A percentile compares a stretch with the other conserved stretches of the same genome.
phyloP scores from a whole-genome alignment of 352 stramenopile genomes.

The Phytophthora vignae region DNA sequence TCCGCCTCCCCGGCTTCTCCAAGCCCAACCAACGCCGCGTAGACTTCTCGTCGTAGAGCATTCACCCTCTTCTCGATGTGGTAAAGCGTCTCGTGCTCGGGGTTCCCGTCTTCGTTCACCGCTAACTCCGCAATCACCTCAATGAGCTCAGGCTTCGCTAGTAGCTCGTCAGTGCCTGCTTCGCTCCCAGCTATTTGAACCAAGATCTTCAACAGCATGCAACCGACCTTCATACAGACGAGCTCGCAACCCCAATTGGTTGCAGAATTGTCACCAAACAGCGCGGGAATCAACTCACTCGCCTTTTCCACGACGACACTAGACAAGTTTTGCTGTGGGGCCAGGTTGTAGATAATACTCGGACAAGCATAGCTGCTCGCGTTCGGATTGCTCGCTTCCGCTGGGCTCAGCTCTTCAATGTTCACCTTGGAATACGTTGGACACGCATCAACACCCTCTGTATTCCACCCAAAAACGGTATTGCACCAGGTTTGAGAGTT shows the following conservation, averaged over 20 bases:
- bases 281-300: constrained; percentile 22
- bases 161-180: constrained; percentile 21
- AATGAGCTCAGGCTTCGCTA: constrained; percentile 23
- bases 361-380: background rate
- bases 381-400: constrained; percentile 13
- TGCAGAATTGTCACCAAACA: constrained; percentile 1
- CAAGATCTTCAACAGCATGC: constrained; percentile 36
- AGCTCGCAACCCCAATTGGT: background rate
- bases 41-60: constrained; percentile 56
- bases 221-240: constrained; percentile 14
- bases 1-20: constrained; percentile 41
- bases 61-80: constrained; percentile 50
- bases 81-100: constrained; percentile 40
- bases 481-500: constrained; percentile 26
- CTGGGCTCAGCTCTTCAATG: constrained; percentile 34
- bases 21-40: constrained; percentile 47
- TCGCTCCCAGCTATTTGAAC: constrained; percentile 22
- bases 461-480: constrained; percentile 21
- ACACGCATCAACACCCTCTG: background rate
- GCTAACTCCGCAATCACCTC: constrained; percentile 21
- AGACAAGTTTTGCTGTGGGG: constrained; percentile 1
- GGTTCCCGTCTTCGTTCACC: constrained; percentile 28
- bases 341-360: constrained; percentile 25
- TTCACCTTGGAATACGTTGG: constrained; percentile 27
- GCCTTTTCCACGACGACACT: constrained; percentile 32